phyloP scores from a whole-genome alignment of 225 moss, liverwort and hornwort species.

The Anthoceros angustus region DNA sequence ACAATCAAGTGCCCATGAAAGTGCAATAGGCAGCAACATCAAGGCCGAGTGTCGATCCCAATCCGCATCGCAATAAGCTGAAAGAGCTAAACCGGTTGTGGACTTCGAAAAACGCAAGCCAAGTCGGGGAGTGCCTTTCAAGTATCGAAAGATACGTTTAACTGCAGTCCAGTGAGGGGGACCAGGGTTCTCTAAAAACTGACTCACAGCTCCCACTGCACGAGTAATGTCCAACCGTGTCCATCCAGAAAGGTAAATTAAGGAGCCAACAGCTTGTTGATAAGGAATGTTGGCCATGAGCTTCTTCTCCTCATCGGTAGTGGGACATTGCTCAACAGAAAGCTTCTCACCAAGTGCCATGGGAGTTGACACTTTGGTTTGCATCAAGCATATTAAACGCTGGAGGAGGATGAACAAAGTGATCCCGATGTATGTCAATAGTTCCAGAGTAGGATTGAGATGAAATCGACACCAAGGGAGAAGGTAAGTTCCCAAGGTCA shows the following conservation, averaged over 20 bases:
- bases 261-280: too few species aligned
- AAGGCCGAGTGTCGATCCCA: neutral
- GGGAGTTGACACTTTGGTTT: too few species aligned
- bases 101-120: neutral
- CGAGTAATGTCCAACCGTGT: constrained; percentile 3
- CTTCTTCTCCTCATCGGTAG: too few species aligned
- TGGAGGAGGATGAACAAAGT: too few species aligned
- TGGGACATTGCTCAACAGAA: too few species aligned
- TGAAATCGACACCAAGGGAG: too few species aligned
- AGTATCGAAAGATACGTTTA: constrained; percentile 4
- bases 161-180: neutral
- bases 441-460: too few species aligned
- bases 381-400: too few species aligned
- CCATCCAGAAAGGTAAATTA: neutral
- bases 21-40: neutral
- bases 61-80: constrained; percentile 5
- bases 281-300: too few species aligned
- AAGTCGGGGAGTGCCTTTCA: neutral
- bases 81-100: neutral
- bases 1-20: neutral
- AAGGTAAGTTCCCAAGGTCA: too few species aligned
- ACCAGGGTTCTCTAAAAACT: neutral
- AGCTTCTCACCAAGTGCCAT: too few species aligned
- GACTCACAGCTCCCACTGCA: neutral
- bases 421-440: too few species aligned